Conservation (phyloP, 108 stramenopile genomes). For the Pseudonitzschia multiseries region DNA sequence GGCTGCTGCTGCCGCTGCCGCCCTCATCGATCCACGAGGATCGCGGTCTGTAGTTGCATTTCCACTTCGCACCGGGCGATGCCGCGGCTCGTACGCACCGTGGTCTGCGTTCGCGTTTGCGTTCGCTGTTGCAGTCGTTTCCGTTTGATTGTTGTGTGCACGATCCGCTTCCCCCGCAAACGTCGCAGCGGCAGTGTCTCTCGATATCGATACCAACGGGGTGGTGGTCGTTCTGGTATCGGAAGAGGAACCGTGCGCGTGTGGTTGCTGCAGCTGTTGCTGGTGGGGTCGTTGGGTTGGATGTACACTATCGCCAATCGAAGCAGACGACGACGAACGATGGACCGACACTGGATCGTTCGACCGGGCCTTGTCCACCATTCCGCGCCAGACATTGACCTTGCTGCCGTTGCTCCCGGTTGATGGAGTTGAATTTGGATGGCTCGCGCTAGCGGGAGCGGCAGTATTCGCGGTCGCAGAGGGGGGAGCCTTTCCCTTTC, state of each 20-base stretch:
- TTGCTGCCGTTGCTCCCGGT: background rate
- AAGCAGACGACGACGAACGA: too few relatives aligned
- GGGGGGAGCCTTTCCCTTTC: background rate
- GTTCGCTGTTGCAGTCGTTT: background rate
- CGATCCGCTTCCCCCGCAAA: background rate
- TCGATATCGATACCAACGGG: too few relatives aligned
- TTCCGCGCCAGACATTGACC: too few relatives aligned
- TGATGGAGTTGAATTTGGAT: background rate
- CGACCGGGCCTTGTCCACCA: too few relatives aligned
- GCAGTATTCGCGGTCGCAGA: background rate
- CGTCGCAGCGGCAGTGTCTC: background rate
- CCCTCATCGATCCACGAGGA: too few relatives aligned
- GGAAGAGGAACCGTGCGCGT: background rate
- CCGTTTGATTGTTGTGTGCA: constrained; percentile 9
- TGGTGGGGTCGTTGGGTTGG: background rate
- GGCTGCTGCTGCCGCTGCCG: too few relatives aligned
- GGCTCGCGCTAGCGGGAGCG: background rate
- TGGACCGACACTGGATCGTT: too few relatives aligned
- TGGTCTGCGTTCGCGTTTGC: too few relatives aligned
- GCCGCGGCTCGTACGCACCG: too few relatives aligned
- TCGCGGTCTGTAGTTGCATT: too few relatives aligned
- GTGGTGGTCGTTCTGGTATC: background rate
- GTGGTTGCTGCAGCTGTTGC: background rate
- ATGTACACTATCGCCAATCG: background rate
- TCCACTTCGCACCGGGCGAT: too few relatives aligned